Evolutionary conservation across 768 basidiomycete genomes (phyloP).

Genomic region (Naganishia antarctica): DNA sequence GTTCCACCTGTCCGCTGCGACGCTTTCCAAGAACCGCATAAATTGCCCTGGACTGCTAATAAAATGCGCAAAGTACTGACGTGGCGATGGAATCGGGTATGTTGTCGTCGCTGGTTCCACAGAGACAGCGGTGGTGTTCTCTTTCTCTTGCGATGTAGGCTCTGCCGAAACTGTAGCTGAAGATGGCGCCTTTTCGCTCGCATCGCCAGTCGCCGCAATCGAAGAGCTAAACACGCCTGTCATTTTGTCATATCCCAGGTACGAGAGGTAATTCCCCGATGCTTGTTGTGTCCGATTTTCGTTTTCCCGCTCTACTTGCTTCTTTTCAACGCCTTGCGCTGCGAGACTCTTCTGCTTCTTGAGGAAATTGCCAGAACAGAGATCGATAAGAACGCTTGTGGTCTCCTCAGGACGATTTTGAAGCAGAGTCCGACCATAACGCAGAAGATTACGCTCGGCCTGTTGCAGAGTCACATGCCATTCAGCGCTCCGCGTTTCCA

Average conservation of each 20-base stretch:
- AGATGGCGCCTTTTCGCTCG: conserved; percentile 1
- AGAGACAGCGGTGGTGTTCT: not conserved
- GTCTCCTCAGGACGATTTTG: conserved; percentile 78
- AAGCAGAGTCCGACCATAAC: conserved; percentile 83
- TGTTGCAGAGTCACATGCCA: conserved; percentile 20
- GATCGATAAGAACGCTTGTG: conserved; percentile 81
- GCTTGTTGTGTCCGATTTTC: conserved; percentile 21
- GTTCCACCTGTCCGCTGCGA: conserved; percentile 73
- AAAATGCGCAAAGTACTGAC: conserved; percentile 87
- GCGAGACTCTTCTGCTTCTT: conserved; percentile 26
- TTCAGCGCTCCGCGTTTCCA: not conserved
- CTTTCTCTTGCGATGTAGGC: not conserved
- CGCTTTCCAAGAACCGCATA: conserved; percentile 78
- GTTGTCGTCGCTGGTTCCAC: not conserved
- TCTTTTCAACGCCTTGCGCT: conserved; percentile 23
- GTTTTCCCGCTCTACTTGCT: conserved; percentile 27
- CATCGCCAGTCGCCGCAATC: not conserved
- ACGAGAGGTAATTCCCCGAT: conserved; percentile 65
- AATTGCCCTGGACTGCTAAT: conserved; percentile 82
- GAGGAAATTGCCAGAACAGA: conserved; percentile 64
- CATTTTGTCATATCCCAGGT: conserved; percentile 67
- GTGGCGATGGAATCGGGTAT: conserved; percentile 61
- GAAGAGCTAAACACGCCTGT: conserved; percentile 46
- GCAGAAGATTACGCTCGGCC: conserved; percentile 79
- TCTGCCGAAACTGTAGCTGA: not conserved